Percentiles rank a stretch among this genome's conserved stretches.
phyloP scores from a whole-genome alignment of 23 red algal genomes.

The Pyropia haitanensis region DNA sequence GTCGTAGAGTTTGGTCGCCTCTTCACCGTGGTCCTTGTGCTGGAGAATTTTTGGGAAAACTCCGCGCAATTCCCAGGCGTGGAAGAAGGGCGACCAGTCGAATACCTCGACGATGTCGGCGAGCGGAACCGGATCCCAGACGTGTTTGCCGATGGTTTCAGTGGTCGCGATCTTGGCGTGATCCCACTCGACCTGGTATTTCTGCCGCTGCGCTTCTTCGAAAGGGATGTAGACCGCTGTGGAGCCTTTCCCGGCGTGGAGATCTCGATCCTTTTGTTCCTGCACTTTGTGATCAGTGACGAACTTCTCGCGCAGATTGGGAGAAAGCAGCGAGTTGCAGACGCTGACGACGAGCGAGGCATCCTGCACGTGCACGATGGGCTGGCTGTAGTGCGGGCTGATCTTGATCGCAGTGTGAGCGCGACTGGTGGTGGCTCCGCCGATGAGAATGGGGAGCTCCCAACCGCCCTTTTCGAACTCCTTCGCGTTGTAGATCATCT shows the following conservation, averaged over 20 bases:
- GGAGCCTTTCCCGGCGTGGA: constrained; percentile 44
- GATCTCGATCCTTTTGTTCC: constrained; percentile 57
- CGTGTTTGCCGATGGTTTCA: constrained; percentile 11
- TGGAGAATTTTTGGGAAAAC: constrained; percentile 75
- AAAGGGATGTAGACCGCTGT: constrained; percentile 38
- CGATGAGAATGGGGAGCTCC: constrained; percentile 54
- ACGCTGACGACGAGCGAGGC: constrained; percentile 56
- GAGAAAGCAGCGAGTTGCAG: constrained; percentile 33
- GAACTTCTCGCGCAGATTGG: constrained; percentile 39
- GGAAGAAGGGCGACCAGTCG: constrained; percentile 81
- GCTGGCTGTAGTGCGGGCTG: constrained; percentile 31
- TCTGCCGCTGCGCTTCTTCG: constrained; percentile 25
- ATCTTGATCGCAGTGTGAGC: constrained; percentile 75
- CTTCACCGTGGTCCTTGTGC: constrained; percentile 38
- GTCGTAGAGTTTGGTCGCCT: constrained; percentile 58
- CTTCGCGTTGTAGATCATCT: constrained; percentile 53
- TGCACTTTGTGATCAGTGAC: constrained; percentile 44
- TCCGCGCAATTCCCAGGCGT: constrained; percentile 63
- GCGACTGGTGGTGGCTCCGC: constrained; percentile 47
- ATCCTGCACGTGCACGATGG: constrained; percentile 58
- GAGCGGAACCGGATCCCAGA: constrained; percentile 24
- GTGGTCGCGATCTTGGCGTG: constrained; percentile 17
- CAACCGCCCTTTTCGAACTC: constrained; percentile 35
- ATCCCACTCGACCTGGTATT: constrained; percentile 35
- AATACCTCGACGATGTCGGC: constrained; percentile 21